Evolutionary conservation across 805 yeast species (phyloP).

Genomic region (Candida ipomoeae): DNA sequence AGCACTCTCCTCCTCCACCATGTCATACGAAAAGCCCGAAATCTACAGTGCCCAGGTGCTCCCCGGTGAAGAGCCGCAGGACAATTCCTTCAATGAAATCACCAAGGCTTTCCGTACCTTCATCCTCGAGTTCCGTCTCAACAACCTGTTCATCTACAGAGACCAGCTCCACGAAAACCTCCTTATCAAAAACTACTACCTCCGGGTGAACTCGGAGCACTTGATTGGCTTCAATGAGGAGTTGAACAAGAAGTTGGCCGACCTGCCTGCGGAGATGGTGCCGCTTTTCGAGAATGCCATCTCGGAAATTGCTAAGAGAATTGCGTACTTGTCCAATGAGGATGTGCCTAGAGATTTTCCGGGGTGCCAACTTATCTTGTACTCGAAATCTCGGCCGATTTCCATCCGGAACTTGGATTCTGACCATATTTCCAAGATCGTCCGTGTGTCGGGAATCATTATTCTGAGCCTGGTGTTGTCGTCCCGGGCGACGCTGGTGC

Average conservation of each 20-base stretch:
- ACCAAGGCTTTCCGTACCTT: conserved; percentile 76
- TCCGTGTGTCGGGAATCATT: conserved; percentile 87
- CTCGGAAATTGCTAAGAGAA: conserved; percentile 79
- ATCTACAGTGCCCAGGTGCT: conserved; percentile 74
- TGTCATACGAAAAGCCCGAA: conserved; percentile 76
- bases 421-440: conserved; percentile 82
- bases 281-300: conserved; percentile 81
- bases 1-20: conserved; percentile 16
- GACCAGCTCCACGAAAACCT: conserved; percentile 88
- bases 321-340: conserved; percentile 50
- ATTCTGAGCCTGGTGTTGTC: conserved; percentile 85
- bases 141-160: conserved; percentile 78
- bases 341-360: conserved; percentile 61
- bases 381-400: conserved; percentile 65
- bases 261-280: conserved; percentile 83
- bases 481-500: conserved; percentile 81
- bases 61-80: conserved; percentile 73
- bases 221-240: conserved; percentile 85
- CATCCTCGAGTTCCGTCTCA: conserved; percentile 79
- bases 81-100: conserved; percentile 63
- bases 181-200: conserved; percentile 64
- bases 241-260: conserved; percentile 74
- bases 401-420: conserved; percentile 82
- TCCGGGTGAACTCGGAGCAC: conserved; percentile 78
- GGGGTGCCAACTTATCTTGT: conserved; percentile 73